Conservation (phyloP, 768 basidiomycete genomes). For the Coprinopsis sp. region DNA sequence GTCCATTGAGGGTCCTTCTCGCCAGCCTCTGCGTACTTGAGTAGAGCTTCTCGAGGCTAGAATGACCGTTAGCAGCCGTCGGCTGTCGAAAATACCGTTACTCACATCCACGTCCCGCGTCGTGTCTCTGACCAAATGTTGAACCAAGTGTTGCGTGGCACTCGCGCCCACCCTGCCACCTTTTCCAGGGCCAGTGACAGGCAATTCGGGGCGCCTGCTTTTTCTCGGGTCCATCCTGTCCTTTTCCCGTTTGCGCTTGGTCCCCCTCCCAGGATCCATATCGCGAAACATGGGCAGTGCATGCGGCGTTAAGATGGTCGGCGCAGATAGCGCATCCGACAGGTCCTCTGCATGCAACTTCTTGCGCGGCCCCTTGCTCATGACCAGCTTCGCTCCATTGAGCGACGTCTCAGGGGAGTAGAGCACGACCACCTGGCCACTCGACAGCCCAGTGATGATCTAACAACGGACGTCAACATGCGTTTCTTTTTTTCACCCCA, state of each 20-base stretch:
- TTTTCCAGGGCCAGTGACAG: constrained; percentile 87
- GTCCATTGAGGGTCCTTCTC: constrained; percentile 84
- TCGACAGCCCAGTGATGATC: constrained; percentile 86
- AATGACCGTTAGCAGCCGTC: too few species aligned
- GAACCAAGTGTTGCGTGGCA: constrained; percentile 95
- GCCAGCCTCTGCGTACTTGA: constrained; percentile 81
- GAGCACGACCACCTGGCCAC: constrained; percentile 82
- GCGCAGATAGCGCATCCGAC: constrained; percentile 79
- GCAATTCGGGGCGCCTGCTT: constrained; percentile 87
- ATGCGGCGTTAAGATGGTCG: constrained; percentile 89
- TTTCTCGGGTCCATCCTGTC: constrained; percentile 86
- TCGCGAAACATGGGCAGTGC: constrained; percentile 92
- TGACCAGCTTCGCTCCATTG: constrained; percentile 87
- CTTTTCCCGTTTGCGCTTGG: constrained; percentile 87
- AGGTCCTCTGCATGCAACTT: constrained; percentile 84
- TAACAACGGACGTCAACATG: constrained; percentile 30
- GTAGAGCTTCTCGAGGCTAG: constrained; percentile 96
- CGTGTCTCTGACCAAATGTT: constrained; percentile 88
- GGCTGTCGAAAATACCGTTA: constrained; percentile 29
- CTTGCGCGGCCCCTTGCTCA: constrained; percentile 82
- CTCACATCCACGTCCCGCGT: constrained; percentile 93
- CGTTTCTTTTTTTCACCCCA: constrained; percentile 13
- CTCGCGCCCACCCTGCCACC: constrained; percentile 95
- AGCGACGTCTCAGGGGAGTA: constrained; percentile 89
- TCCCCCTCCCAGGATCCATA: constrained; percentile 63